Base-by-base conservation (phyloP, 306 rosid genomes). In the Hylodesmum podocarpum region DNA sequence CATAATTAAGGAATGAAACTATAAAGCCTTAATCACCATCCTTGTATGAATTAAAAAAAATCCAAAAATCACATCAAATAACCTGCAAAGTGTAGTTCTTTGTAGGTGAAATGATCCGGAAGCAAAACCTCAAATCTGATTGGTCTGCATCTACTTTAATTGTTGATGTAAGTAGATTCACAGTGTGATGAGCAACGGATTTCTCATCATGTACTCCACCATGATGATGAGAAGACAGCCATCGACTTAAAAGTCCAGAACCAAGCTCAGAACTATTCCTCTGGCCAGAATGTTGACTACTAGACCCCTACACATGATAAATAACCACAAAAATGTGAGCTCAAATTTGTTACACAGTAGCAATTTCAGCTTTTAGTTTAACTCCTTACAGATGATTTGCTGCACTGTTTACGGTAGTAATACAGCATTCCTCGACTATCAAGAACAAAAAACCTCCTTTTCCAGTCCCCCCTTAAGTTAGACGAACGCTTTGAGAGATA, bases 171-270 rank as follows among this genome's bases (percentile, higher is more conserved):
- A 96, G 99, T 65, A 96, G 93, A 85, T 93, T 96, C 77, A 96
- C 98, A 50, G 99, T 96, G 86, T 96, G 96, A 86, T 89, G 99
- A 82, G 99, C 98, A 46, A 96, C 99, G 62, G 99, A 92, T 86
- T 96, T 96, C 86, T 96, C 99, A 84, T 96, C 99, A 55, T 96
- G 99, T 80, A 93, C 98, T 63, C 99, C 98, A 83, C 99, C 98
- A 49, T 93, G 97, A 89, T 96, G 77, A 85, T 96, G 99, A 78
- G 93, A 89, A 69, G 99, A 96, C 79, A 93, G 89, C 99, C 99
- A 96, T 77, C 99, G 91, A 84, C 99, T 93, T 62, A 96, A 80
- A 65, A 96, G 90, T 77, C 99, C 99, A 84, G 99, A 91, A 83
- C 99, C 98, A 78, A 96, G 93, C 90, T 96, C 99, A 22, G 99